Conservation (phyloP, 2,329 filamentous ascomycete species). For the Colletotrichum graminicola region DNA sequence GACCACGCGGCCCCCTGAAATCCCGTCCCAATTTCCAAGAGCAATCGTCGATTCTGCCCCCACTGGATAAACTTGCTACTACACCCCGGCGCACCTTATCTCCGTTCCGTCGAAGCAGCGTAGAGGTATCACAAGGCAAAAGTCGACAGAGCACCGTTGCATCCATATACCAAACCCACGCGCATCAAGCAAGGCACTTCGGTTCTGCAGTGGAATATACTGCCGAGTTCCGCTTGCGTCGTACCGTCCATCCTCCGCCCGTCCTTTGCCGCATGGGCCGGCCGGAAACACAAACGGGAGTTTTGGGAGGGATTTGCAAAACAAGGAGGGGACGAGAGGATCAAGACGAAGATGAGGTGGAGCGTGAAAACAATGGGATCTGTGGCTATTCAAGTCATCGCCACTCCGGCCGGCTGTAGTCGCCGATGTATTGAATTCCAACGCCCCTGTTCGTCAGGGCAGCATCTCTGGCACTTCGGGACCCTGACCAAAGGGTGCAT, state of each 20-base stretch:
- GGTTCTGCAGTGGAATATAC: not conserved
- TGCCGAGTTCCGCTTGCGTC: not conserved
- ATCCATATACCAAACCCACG: slow-evolving; percentile 1
- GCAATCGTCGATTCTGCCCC: slow-evolving; percentile 20
- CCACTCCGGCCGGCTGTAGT: not conserved
- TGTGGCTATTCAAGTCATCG: slow-evolving; percentile 19
- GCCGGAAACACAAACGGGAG: not conserved
- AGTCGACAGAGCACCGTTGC: not conserved
- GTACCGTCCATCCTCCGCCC: not conserved
- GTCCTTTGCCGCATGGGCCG: not conserved
- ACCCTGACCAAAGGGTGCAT: not conserved
- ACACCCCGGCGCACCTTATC: slow-evolving; percentile 28
- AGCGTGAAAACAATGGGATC: slow-evolving; percentile 9
- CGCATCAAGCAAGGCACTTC: not conserved
- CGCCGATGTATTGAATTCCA: not conserved
- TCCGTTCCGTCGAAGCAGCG: slow-evolving; percentile 8
- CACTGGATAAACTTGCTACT: not conserved
- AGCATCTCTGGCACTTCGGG: not conserved
- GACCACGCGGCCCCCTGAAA: not conserved
- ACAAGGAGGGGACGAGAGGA: not conserved
- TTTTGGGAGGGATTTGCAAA: not conserved
- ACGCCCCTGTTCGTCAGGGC: not conserved
- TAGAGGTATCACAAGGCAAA: slow-evolving; percentile 20
- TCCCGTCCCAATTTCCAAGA: slow-evolving; percentile 19
- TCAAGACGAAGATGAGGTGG: slow-evolving; percentile 26